Conservation (phyloP, 2,329 filamentous ascomycete genomes). For the Sclerotinia nivalis region DNA sequence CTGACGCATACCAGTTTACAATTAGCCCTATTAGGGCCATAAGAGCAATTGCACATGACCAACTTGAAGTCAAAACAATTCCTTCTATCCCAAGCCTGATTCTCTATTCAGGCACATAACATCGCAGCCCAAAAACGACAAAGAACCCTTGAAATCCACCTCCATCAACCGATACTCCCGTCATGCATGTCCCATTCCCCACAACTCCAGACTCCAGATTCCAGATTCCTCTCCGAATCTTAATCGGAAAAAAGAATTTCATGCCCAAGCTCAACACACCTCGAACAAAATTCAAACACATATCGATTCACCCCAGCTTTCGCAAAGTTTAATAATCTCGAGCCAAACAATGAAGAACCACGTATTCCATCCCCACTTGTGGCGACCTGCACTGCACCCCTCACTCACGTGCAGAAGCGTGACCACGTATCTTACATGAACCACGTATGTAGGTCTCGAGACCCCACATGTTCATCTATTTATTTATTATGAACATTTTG, state of each 20-base stretch:
- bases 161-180: background rate
- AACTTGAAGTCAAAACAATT: background rate
- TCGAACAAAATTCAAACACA: slow-evolving; percentile 1
- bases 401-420: slow-evolving; percentile 11
- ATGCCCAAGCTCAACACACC: slow-evolving; percentile 3
- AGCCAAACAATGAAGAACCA: background rate
- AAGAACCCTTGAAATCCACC: too few species aligned
- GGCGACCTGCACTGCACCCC: background rate
- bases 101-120: background rate
- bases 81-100: background rate
- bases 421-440: slow-evolving; percentile 8
- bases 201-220: slow-evolving; percentile 5
- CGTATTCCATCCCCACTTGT: slow-evolving; percentile 6
- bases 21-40: background rate
- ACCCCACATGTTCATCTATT: slow-evolving; percentile 15
- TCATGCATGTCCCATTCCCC: slow-evolving; percentile 1
- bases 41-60: background rate
- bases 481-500: background rate
- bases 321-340: background rate
- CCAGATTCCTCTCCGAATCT: background rate
- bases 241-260: background rate
- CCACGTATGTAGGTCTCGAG: background rate
- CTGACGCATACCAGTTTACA: background rate
- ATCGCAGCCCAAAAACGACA: background rate
- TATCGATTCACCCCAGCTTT: background rate